These are phyloP conservation scores for Fraxinus cuspidata DNA, from an alignment of 257 asterid species.

Conservation along the genomic window DNA sequence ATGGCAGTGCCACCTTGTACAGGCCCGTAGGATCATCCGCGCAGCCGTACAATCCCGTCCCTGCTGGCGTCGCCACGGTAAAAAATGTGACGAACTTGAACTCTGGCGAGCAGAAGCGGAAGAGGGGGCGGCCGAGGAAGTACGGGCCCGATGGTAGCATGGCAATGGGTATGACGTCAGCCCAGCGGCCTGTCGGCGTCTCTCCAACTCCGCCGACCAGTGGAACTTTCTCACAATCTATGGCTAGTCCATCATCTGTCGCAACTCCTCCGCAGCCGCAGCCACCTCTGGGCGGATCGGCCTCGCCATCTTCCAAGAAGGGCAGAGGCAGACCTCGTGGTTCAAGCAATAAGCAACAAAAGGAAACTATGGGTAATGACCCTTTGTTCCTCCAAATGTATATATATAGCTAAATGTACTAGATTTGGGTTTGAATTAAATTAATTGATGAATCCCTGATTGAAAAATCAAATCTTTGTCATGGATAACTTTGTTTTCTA, in stretches of 20 bases:
- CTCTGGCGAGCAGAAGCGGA: constrained; percentile 46
- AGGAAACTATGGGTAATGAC: constrained; percentile 48
- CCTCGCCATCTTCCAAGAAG: constrained; percentile 41
- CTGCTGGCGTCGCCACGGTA: constrained; percentile 17
- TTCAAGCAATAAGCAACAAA: constrained; percentile 44
- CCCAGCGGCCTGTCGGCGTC: constrained; percentile 29
- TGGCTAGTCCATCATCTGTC: constrained; percentile 14
- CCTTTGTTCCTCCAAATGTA: background rate
- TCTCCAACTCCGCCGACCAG: constrained; percentile 24
- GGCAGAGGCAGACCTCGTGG: constrained; percentile 61
- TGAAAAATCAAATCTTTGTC: constrained; percentile 28
- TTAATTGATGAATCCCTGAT: constrained; percentile 18
- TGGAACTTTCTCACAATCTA: constrained; percentile 31
- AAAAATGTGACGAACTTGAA: constrained; percentile 30
- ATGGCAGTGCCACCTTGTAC: constrained; percentile 13
- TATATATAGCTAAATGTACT: background rate
- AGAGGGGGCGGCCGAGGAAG: constrained; percentile 61
- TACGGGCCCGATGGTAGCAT: constrained; percentile 47
- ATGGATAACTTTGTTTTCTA: constrained; percentile 2
- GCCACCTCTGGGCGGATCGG: constrained; percentile 33
- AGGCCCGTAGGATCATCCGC: constrained; percentile 31
- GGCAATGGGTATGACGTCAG: constrained; percentile 26
- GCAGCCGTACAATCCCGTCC: constrained; percentile 25
- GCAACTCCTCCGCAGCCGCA: constrained; percentile 29
- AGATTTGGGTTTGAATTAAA: background rate